Evolutionary conservation across 2,329 filamentous ascomycete genomes (phyloP).

Genomic region (Fusarium sp.): DNA sequence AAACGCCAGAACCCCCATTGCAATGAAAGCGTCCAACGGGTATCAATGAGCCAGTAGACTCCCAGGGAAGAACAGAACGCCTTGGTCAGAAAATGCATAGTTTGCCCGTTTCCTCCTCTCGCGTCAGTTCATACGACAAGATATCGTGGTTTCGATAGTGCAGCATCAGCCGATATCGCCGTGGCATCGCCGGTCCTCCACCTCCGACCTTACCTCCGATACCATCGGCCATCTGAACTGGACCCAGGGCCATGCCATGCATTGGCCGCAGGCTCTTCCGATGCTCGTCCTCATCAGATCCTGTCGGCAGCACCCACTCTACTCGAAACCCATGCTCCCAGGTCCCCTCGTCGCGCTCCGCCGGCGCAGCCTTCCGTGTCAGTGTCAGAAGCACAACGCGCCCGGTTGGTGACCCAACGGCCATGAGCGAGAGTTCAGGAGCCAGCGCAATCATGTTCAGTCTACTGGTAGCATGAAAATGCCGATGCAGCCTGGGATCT

Average conservation of each 20-base stretch:
- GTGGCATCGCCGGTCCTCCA: constrained; percentile 50
- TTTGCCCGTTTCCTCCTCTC: constrained; percentile 57
- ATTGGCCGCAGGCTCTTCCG: constrained; percentile 67
- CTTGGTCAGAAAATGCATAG: constrained; percentile 55
- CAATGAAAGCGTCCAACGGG: constrained; percentile 28
- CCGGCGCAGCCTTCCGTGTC: constrained; percentile 53
- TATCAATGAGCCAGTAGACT: constrained; percentile 37
- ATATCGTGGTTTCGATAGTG: constrained; percentile 80
- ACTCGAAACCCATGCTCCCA: constrained; percentile 66
- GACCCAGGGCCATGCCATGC: constrained; percentile 78
- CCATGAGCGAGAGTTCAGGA: constrained; percentile 78
- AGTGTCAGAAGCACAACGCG: constrained; percentile 75
- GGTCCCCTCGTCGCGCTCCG: constrained; percentile 37
- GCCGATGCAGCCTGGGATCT: constrained; percentile 38
- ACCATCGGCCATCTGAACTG: constrained; percentile 66
- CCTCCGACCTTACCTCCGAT: constrained; percentile 40
- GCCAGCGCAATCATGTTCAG: constrained; percentile 76
- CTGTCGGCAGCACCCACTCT: constrained; percentile 67
- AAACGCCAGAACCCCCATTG: constrained; percentile 29
- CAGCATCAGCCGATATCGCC: constrained; percentile 77
- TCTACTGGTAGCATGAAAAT: constrained; percentile 55
- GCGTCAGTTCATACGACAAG: constrained; percentile 76
- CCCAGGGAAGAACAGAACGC: constrained; percentile 22
- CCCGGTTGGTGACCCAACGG: constrained; percentile 77
- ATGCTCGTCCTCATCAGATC: constrained; percentile 61